Evolutionary conservation across 768 basidiomycete genomes (phyloP).

Genomic region (Termitomyces sp.): DNA sequence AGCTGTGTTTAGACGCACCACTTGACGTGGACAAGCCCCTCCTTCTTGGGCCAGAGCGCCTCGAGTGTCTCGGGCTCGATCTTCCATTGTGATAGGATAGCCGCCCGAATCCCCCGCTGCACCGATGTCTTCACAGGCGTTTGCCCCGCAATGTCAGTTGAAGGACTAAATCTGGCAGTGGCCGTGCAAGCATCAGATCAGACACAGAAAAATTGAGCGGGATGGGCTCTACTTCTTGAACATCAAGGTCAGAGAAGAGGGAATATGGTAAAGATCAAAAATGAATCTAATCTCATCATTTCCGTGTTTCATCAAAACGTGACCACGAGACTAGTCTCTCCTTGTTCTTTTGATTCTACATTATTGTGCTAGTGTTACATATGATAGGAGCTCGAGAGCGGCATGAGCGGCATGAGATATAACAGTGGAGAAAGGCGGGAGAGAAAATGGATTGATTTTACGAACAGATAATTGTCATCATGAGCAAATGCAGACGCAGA

Average conservation of each 20-base stretch:
- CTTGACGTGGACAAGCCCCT: constrained; percentile 87
- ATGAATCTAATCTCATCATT: neutral
- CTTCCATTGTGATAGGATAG: constrained; percentile 79
- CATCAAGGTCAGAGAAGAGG: constrained; percentile 32
- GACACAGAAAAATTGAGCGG: constrained; percentile 2
- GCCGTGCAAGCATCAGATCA: constrained; percentile 7
- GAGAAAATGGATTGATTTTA: constrained; percentile 23
- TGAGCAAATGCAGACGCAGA: constrained; percentile 19
- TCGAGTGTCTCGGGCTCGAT: constrained; percentile 80
- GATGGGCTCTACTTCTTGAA: constrained; percentile 64
- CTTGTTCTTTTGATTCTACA: constrained; percentile 27
- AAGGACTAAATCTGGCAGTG: constrained; percentile 54
- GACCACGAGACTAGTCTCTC: constrained; percentile 6
- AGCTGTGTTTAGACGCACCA: constrained; percentile 56
- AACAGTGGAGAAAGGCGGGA: constrained; percentile 21
- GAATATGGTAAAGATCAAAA: neutral
- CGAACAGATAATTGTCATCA: constrained; percentile 17
- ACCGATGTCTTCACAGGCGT: constrained; percentile 92
- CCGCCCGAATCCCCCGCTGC: constrained; percentile 81
- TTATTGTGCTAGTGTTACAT: constrained; percentile 43
- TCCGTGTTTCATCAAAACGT: constrained; percentile 8
- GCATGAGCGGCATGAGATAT: constrained; percentile 21
- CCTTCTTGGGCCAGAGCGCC: constrained; percentile 98
- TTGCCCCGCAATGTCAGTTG: constrained; percentile 83
- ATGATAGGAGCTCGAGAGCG: constrained; percentile 28